These are phyloP conservation scores for Pseudogymnoascus sp. DNA, from an alignment of 2,329 filamentous ascomycete species.

Conservation along the genomic window DNA sequence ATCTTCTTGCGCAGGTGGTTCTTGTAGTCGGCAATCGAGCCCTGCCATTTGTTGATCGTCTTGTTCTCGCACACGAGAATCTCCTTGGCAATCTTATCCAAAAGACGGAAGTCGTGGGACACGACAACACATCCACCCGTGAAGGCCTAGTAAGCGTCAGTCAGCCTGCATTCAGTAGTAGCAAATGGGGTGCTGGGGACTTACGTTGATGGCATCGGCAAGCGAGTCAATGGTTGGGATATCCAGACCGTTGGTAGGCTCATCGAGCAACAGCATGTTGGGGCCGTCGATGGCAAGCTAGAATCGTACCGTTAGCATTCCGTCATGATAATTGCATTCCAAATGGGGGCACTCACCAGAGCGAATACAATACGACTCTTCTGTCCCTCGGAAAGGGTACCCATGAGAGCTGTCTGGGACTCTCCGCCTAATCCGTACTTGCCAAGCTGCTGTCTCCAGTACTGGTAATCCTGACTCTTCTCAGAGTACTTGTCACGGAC, in stretches of 20 bases:
- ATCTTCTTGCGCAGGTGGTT: conserved; percentile 99
- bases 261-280: conserved; percentile 96
- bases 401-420: conserved; percentile 93
- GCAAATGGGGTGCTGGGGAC: conserved; percentile 12
- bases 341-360: conserved; percentile 44
- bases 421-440: conserved; percentile 90
- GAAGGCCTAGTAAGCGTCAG: conserved; percentile 89
- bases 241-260: conserved; percentile 98
- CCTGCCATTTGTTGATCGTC: conserved; percentile 83
- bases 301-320: not conserved
- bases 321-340: not conserved
- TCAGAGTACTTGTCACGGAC: conserved; percentile 88
- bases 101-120: conserved; percentile 95
- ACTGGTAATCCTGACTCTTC: conserved; percentile 95
- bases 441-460: conserved; percentile 97
- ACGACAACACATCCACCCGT: conserved; percentile 96
- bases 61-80: conserved; percentile 99
- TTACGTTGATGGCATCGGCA: conserved; percentile 95
- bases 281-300: conserved; percentile 72
- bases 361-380: conserved; percentile 98
- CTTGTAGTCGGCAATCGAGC: conserved; percentile 91
- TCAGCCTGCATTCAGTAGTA: conserved; percentile 40
- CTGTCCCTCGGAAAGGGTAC: conserved; percentile 93
- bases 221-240: conserved; percentile 97
- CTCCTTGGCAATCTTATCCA: conserved; percentile 99